Evolutionary conservation across 345 rosid genomes (phyloP), one percentile per base, ranked within the genome.

Genomic region (Pelargonium nanum): DNA sequence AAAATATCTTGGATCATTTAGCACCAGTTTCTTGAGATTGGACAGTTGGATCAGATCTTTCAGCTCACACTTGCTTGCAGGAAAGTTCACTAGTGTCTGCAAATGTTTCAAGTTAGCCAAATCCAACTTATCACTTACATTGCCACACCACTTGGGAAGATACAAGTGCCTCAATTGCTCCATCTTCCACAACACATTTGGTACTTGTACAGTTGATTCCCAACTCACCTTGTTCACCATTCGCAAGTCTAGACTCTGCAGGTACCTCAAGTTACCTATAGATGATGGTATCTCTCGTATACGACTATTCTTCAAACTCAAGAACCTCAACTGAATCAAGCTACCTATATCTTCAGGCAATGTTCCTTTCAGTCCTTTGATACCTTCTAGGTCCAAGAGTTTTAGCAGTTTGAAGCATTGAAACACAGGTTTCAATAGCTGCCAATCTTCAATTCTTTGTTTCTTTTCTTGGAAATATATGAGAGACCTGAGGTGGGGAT

Each of bases 261-360:
- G 40, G 24, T 21, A 21, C 58, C 34, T 54, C 57, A 77, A 71
- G 34, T 67, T 70, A 1, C 75, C 81, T 15, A 77, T 32, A 20
- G 68, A 56, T 23, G 26, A 15, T 13, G 78, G 68, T 66, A 77
- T 19, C 61, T 32, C 24, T 0, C 34, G 5, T 13, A 62, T 26
- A 1, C 4, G 40, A 26, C 51, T 30, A 0, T 1, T 53, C 8
- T 65, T 55, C 44, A 71, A 17, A 52, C 70, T 59, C 48, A 70
- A 58, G 60, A 65, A 74, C 58, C 70, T 70, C 52, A 77, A 61
- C 24, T 72, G 81, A 16, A 76, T 69, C 53, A 83, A 73, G 3
- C 61, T 55, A 0, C 83, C 75, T 4, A 76, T 63, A 17, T 9
- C 67, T 53, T 57, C 52, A 0, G 70, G 76, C 19, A 78, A n/a